These are phyloP conservation scores for Xylaria sp. DNA, from an alignment of 2,329 filamentous ascomycete genomes.

Conservation along the genomic window DNA sequence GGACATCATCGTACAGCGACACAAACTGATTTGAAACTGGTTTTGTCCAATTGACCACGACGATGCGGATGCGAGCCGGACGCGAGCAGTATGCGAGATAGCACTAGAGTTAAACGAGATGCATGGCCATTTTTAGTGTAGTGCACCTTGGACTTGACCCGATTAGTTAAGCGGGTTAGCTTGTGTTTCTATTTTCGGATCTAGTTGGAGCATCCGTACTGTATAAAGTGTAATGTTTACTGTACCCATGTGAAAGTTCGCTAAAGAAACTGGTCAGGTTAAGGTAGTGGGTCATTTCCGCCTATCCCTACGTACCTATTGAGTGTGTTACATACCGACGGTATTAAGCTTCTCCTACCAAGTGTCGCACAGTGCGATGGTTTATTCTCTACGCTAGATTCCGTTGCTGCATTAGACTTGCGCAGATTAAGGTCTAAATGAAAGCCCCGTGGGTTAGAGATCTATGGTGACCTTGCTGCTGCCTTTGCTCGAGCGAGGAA, in stretches of 20 bases:
- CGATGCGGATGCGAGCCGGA: slow-evolving; percentile 11
- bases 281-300: no score
- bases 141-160: slow-evolving; percentile 2
- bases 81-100: slow-evolving; percentile 8
- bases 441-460: background rate
- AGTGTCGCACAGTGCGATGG: background rate
- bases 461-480: background rate
- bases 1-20: background rate
- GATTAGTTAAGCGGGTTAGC: slow-evolving; percentile 8
- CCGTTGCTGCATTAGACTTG: background rate
- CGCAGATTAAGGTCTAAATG: background rate
- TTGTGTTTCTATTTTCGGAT: slow-evolving; percentile 26
- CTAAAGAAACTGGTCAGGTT: no score
- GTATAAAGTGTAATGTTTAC: background rate
- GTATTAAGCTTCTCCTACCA: background rate
- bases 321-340: no score
- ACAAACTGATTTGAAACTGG: background rate
- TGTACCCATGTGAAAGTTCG: background rate
- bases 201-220: background rate
- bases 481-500: background rate
- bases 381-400: slow-evolving; percentile 11
- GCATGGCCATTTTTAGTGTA: slow-evolving; percentile 20
- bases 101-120: slow-evolving; percentile 7
- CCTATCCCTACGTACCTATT: no score
- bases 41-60: background rate